These are phyloP conservation scores for Daedalea quercina DNA, from an alignment of 768 basidiomycete genomes.

Conservation along the genomic window DNA sequence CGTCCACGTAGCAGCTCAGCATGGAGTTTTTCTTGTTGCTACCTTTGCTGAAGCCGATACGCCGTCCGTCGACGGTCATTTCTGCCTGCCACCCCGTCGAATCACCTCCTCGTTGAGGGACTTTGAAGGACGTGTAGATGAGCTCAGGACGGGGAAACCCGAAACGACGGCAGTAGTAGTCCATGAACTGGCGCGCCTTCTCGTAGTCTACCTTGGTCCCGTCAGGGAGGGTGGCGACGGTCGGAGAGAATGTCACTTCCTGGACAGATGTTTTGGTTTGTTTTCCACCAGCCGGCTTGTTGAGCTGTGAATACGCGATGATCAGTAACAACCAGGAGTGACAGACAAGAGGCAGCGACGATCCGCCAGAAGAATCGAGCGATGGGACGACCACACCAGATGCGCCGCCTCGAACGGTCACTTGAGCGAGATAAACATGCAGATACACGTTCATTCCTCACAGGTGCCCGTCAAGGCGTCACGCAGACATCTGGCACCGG, in stretches of 20 bases:
- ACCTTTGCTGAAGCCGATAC: slow-evolving; percentile 76
- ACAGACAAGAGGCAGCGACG: too few species aligned
- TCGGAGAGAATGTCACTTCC: slow-evolving; percentile 1
- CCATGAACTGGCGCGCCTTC: slow-evolving; percentile 84
- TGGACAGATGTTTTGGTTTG: slow-evolving; percentile 9
- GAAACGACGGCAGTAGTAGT: slow-evolving; percentile 85
- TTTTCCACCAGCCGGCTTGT: not conserved
- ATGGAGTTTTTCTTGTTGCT: slow-evolving; percentile 65
- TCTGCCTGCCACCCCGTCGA: slow-evolving; percentile 57
- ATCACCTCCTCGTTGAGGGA: slow-evolving; percentile 15
- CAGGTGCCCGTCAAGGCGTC: too few species aligned
- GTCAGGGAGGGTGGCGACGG: slow-evolving; percentile 45
- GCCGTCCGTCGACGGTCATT: slow-evolving; percentile 69
- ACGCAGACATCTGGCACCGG: too few species aligned
- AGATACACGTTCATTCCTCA: too few species aligned
- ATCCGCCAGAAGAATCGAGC: too few species aligned
- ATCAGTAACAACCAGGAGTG: not conserved
- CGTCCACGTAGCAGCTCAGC: slow-evolving; percentile 78
- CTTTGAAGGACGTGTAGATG: slow-evolving; percentile 36
- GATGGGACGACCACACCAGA: too few species aligned
- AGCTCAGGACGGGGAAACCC: slow-evolving; percentile 70
- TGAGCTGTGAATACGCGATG: not conserved
- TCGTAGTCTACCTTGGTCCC: slow-evolving; percentile 60
- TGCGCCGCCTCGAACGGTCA: too few species aligned
- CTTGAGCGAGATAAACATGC: too few species aligned